Percentiles rank a stretch among this genome's conserved stretches.
phyloP scores from a whole-genome alignment of 2,329 filamentous ascomycete species.

The Verticillium klebahnii region DNA sequence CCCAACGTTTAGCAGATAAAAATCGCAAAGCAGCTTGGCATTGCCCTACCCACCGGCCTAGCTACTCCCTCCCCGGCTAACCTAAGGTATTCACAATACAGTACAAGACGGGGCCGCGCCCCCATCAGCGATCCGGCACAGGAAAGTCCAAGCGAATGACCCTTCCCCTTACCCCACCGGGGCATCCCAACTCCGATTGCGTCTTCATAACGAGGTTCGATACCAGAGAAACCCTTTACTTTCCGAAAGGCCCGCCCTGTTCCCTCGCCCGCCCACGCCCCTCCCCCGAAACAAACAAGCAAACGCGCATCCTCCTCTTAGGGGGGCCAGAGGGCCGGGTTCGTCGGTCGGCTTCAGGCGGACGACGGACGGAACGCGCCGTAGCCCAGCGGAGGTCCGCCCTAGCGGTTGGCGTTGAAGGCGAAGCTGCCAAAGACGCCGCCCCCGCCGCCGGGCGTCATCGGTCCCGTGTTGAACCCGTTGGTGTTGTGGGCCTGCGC shows the following conservation, averaged over 20 bases:
- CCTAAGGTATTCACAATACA: slow-evolving; percentile 13
- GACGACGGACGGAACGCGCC: background rate
- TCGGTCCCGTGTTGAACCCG: slow-evolving; percentile 57
- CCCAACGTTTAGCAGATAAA: background rate
- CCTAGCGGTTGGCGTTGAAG: slow-evolving; percentile 37
- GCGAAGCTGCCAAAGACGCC: slow-evolving; percentile 73
- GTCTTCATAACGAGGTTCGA: slow-evolving; percentile 1
- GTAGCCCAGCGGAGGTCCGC: slow-evolving; percentile 3
- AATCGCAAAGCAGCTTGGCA: background rate
- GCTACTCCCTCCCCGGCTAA: background rate
- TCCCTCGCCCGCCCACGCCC: background rate
- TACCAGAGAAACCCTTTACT: slow-evolving; percentile 1
- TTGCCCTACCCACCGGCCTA: background rate
- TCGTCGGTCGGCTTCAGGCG: background rate
- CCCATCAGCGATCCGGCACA: background rate
- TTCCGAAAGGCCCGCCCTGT: background rate
- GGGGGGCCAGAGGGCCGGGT: background rate
- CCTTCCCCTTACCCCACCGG: background rate
- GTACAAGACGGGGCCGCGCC: slow-evolving; percentile 7
- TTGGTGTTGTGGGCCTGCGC: slow-evolving; percentile 51
- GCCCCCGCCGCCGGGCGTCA: slow-evolving; percentile 73
- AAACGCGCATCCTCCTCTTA: background rate
- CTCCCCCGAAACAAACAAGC: background rate
- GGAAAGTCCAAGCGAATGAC: background rate
- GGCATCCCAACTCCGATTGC: background rate